Base-by-base conservation (phyloP, 257 asterid genomes). In the Salvia miltiorrhiza region DNA sequence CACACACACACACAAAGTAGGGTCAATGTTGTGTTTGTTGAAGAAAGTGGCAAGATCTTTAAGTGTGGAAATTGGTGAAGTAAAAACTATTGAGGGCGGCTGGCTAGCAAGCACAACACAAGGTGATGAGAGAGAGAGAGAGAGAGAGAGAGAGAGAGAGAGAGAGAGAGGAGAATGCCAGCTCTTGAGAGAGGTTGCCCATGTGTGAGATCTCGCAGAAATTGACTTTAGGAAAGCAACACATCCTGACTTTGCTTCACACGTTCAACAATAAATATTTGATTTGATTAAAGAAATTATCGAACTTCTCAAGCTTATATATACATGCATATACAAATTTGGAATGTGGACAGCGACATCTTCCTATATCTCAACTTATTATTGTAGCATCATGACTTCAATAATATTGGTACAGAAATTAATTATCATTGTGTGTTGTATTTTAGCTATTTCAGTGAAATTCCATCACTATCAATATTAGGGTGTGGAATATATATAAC, bases 181-280 rank as follows among this genome's bases (percentile, higher is more conserved):
- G 81, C 83, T 53, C 48, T 58, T 68, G 76, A 75, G 28, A 74
- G 68, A 72, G 85, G 67, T 60, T 37, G 59, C 82, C 62, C 93
- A 84, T 90, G 90, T 85, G 92, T 84, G 92, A 80, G 78, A 82
- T 77, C 69, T 73, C 57, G 61, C 54, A 63, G 81, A 37, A 73
- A 63, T 85, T 87, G 96, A 87, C 96, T 79, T 87, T 85, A 39
- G 60, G 87, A 86, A 72, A 48, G 70, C 73, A 65, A 74, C 74
- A 45, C 19, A 49, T 26, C 73, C 61, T 45, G 70, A 71, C 76
- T 72, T 78, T 79, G 80, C 78, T 72, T 78, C 83, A 72, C 82
- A 74, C 86, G 67, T 67, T 73, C 23, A 67, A 47, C 63, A 24
- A 32, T 9, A 58, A 32, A 0, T 37, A 19, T n/a, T 10, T 4